Base-by-base conservation (phyloP, 1,139 yeast genomes). In the Tardiomyces digboiensis region DNA sequence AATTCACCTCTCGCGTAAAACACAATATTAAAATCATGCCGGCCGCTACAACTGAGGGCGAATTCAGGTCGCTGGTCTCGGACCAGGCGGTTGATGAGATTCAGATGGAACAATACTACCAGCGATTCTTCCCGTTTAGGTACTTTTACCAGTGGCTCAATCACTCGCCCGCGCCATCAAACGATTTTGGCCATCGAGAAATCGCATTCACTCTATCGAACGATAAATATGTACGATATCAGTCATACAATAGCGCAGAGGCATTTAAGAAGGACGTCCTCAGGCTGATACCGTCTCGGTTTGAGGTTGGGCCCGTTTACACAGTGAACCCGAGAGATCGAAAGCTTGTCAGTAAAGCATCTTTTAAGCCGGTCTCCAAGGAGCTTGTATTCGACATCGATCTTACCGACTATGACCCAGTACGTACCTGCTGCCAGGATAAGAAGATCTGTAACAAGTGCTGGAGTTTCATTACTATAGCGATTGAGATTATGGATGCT, bases 301-400 rank as follows among this genome's bases (percentile, higher is more conserved):
- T 91, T 60, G 99, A 91, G 66, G 74, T 93, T 40, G 99, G 99
- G 23, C 96, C 98, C 0, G 82, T 88, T 2, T 91, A 89, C 58
- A 74, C 87, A 2, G 80, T 84, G 18, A 86, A 86, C 52, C 98
- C 98, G 10, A 78, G 78, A 44, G 88, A 88, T 50, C 73, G 95
- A 42, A 89, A 86, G 57, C 71, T 78, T 12, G 69, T 87, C n/a
- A 79, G 94, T 19, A 86, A 86, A 55, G 74, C 75, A 40, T 84
- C 88, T 20, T 76, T 88, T 78, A 80, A 80, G 55, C 93, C 98
- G 0, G 57, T 83, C 29, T 72, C 79, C 52, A 91, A 91, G 60
- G 99, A 91, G 61, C 71, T 91, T 50, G 96, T 89, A 7, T 84
- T 91, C 54, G 99, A 91, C 78, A 91, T 91, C 54, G 99, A 91